Evolutionary conservation across 2,329 filamentous ascomycete species (phyloP).

Genomic region (Chrysoporthe austroafricana): DNA sequence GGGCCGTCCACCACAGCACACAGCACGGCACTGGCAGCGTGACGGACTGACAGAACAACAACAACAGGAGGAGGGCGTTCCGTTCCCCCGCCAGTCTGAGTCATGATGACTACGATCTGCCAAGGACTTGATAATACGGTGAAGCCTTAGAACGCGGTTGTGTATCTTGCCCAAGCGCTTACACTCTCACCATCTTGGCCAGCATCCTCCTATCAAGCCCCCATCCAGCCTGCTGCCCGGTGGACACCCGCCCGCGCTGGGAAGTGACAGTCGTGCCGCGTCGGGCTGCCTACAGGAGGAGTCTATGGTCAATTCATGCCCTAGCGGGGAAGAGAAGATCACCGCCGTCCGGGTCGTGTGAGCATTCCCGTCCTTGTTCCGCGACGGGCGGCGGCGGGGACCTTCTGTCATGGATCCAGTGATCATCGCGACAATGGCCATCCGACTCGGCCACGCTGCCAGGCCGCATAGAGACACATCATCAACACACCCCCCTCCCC

Average conservation of each 20-base stretch:
- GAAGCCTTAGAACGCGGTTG: conserved; percentile 7
- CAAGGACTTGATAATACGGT: conserved; percentile 7
- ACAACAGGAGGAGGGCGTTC: background rate
- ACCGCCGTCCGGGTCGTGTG: background rate
- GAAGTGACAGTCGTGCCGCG: background rate
- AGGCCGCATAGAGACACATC: conserved; percentile 4
- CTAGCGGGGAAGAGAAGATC: background rate
- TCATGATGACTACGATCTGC: conserved; percentile 7
- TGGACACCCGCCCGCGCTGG: background rate
- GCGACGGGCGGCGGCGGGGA: background rate
- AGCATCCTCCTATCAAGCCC: conserved; percentile 7
- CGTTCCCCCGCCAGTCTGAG: conserved; percentile 11
- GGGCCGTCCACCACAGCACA: background rate
- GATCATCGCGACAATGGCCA: background rate
- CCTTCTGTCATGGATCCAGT: conserved; percentile 6
- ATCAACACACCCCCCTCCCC: background rate
- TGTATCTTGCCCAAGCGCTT: conserved; percentile 7
- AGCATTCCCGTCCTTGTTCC: background rate
- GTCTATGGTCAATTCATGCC: background rate
- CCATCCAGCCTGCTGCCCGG: background rate
- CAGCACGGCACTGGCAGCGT: background rate
- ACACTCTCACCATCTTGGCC: conserved; percentile 8
- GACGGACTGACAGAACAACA: background rate
- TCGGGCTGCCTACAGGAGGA: background rate
- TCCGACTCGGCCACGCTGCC: background rate